Conservation (phyloP, 2,329 filamentous ascomycete species). For the Nothomitra cinnamomea region DNA sequence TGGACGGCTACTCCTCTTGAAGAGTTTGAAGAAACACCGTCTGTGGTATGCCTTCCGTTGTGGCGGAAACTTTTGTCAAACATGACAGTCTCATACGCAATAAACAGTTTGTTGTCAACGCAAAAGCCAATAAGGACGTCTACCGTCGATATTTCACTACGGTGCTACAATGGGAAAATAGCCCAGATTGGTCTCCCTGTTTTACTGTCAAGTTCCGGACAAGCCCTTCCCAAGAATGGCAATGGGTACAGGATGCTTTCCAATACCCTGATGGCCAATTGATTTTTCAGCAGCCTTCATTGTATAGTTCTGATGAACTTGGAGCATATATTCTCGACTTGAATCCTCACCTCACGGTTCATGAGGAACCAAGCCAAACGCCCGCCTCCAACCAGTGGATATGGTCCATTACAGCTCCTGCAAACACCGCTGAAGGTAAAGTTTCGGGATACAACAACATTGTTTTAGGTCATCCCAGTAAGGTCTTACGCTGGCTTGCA, state of each 20-base stretch:
- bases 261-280: conserved; percentile 46
- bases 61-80: background rate
- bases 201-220: conserved; percentile 60
- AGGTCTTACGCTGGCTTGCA: conserved; percentile 59
- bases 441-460: conserved; percentile 39
- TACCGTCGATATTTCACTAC: conserved; percentile 36
- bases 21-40: conserved; percentile 18
- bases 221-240: conserved; percentile 38
- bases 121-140: conserved; percentile 6
- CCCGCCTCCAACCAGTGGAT: conserved; percentile 52
- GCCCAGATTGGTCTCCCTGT: conserved; percentile 31
- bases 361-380: conserved; percentile 36
- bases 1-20: conserved; percentile 43
- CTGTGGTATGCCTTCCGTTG: conserved; percentile 8
- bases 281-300: conserved; percentile 28
- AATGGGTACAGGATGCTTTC: conserved; percentile 51
- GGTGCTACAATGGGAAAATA: conserved; percentile 26
- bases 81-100: background rate
- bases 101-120: background rate
- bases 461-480: conserved; percentile 46
- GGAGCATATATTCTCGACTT: conserved; percentile 39
- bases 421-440: conserved; percentile 38
- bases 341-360: conserved; percentile 32
- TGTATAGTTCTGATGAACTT: conserved; percentile 25
- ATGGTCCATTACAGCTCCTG: conserved; percentile 46